Base-by-base conservation (phyloP, 1,284 basidiomycete genomes). In the Erythrobasidium hasegawianum region DNA sequence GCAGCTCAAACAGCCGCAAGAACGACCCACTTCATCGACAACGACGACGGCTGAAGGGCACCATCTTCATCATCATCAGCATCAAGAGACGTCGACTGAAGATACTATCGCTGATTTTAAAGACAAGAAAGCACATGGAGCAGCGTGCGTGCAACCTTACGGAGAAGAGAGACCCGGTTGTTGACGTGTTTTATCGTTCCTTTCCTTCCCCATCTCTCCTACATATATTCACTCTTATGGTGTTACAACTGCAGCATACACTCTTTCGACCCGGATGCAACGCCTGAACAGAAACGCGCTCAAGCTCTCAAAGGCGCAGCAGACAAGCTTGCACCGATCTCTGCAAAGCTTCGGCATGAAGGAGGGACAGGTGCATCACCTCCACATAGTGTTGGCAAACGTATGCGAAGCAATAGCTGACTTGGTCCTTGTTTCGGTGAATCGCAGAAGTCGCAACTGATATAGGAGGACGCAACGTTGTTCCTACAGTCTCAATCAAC, bases 221-320 rank as follows among this genome's bases (percentile, higher is more conserved):
- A 43, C 33, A 29, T 43, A 14, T 11, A n/a, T n/a, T n/a, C n/a
- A n/a, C n/a, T 13, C 4, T 2, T 54, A 5, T 10, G 18, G n/a
- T 33, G 14, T 10, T n/a, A 18, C 7, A 43, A n/a, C n/a, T 62
- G 11, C 61, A 64, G 61, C 10, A 83, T 87, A 39, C 85, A 91
- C 79, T 81, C 84, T 0, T 93, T 94, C 78, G 81, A 87, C 79
- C 85, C 90, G 40, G 82, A 90, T 68, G 83, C 86, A 11, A 77
- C 84, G 0, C 88, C 90, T 0, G 79, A 83, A 50, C 80, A 87
- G 75, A 94, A 94, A 80, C 88, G 82, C 16, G 85, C 85, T n/a
- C 80, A 78, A 9, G 85, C 85, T 41, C 84, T 83, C 57, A 81
- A 84, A 73, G 56, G 47, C 5, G 81, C 77, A 61, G 77, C 79